Conservation (phyloP, 2,329 filamentous ascomycete genomes). For the Neoascochyta sp. region DNA sequence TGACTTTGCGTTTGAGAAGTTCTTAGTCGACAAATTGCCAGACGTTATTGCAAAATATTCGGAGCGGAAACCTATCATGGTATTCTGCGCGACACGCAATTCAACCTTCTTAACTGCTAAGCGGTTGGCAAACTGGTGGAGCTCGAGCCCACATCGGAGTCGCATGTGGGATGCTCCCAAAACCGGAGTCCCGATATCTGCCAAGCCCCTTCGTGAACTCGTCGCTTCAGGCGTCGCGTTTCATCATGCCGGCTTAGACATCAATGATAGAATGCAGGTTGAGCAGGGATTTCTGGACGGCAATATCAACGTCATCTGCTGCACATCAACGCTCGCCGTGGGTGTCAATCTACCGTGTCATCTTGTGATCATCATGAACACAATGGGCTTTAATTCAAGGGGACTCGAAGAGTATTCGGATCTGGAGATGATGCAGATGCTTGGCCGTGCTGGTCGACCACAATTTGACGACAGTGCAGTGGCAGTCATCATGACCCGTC, state of each 20-base stretch:
- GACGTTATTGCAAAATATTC: conserved; percentile 65
- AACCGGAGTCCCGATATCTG: conserved; percentile 50
- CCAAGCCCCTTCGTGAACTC: conserved; percentile 57
- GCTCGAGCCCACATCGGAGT: conserved; percentile 47
- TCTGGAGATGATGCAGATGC: conserved; percentile 86
- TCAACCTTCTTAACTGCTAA: conserved; percentile 67
- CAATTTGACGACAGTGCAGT: conserved; percentile 75
- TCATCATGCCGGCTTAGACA: conserved; percentile 73
- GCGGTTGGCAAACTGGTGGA: conserved; percentile 64
- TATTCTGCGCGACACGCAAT: conserved; percentile 77
- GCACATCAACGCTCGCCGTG: conserved; percentile 79
- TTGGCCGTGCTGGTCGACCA: conserved; percentile 76
- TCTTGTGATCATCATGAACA: conserved; percentile 79
- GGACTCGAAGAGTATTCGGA: conserved; percentile 69
- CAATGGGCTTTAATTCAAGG: conserved; percentile 56
- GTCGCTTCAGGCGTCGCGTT: conserved; percentile 66
- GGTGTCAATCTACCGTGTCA: conserved; percentile 82
- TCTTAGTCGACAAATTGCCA: conserved; percentile 62
- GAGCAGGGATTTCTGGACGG: conserved; percentile 67
- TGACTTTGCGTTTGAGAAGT: conserved; percentile 73
- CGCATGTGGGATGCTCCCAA: conserved; percentile 63
- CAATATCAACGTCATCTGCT: conserved; percentile 77
- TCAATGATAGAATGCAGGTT: conserved; percentile 60
- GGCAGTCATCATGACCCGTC: conserved; percentile 74
- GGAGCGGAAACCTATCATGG: conserved; percentile 69